Base-by-base conservation (phyloP, 768 basidiomycete species). In the Psilocybe cyanescens region DNA sequence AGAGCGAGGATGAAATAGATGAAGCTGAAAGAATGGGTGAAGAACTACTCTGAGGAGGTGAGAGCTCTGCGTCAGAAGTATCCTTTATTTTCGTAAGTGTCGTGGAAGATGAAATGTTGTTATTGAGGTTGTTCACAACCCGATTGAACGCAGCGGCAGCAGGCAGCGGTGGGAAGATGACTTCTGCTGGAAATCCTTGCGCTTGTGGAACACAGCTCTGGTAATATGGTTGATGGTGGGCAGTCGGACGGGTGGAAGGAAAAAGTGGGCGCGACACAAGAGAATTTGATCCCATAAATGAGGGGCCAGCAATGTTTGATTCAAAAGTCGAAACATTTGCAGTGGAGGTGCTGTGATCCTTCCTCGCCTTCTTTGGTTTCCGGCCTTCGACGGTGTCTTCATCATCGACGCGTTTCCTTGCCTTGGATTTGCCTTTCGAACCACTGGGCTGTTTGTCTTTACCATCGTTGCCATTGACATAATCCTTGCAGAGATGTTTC, bases 211-310 rank as follows among this genome's bases (percentile, higher is more conserved):
- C 60, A 60, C 86, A 87, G 41, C 80, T 83, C 54, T 86, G 84
- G 68, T 90, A 91, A 70, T 92, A 92, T 0, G 90, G 85, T 66
- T 92, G 91, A 64, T 90, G 89, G 61, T 90, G 87, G 17, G 82
- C 78, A 9, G 84, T 85, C 8, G 85, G 81, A 8, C 83, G 81
- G 1, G 76, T 77, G 12, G 81, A 76, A 31, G 83, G 86, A 65
- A 86, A 88, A 52, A 86, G 65, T 24, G 78, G 74, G 59, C 74
- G 75, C 12, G 74, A 72, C 4, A 69, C 58, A 59, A 71, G 67
- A 16, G 76, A 63, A 11, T 72, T 63, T 17, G 74, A 59, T 28
- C 71, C 67, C 50, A 67, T 56, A 46, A 72, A 71, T 24, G 72
- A 59, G 12, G 72, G 68, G 39, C 68, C 68, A 33, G 69, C 52